Evolutionary conservation across 2,329 filamentous ascomycete genomes (phyloP), one percentile per base, ranked within the genome.

Genomic region (Fusarium sterilihyphosum): DNA sequence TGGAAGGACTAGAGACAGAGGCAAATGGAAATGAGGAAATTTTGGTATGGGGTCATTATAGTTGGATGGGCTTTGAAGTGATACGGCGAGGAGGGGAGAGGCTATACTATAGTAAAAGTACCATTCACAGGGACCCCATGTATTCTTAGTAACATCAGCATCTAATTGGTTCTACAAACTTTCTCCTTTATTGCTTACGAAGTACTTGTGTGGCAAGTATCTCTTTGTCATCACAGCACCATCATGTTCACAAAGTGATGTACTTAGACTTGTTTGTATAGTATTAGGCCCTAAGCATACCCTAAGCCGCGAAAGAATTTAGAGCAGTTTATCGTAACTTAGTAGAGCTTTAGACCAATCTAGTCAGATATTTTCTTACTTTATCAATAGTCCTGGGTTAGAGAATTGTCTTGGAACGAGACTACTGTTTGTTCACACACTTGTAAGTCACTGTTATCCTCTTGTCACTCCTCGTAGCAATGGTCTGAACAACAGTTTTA

Each of bases 381-480:
- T 47, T 1, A n/a, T 14, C 18, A 47, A 11, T 8, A 47, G 18
- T 11, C 13, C 3, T 11, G 9, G 18, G 6, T 5, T 10, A 11
- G 8, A 22, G 6, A 24, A 2, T 14, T 35, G 8, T n/a, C 29
- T 6, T n/a, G 3, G 16, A n/a, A 35, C 12, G 6, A 35, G 4
- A 12, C 6, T 8, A 24, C 4, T 24, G 8, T 20, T 52, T 11
- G 4, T 6, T 52, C 17, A 3, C n/a, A 24, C 4, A 14, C 31
- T 52, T 35, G 17, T 4, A 26, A 53, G 17, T 26, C 17, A 24
- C 6, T 35, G 1, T 4, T 24, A 0, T 16, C 3, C 12, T 26
- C 12, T 26, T 5, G 24, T 26, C n/a, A 16, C 11, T 7, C 3
- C 3, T 52, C 3, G 5, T 35, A 3, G 0, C 3, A 24, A 16